Conservation (phyloP, 768 basidiomycete genomes). For the Lentinula lateritia region DNA sequence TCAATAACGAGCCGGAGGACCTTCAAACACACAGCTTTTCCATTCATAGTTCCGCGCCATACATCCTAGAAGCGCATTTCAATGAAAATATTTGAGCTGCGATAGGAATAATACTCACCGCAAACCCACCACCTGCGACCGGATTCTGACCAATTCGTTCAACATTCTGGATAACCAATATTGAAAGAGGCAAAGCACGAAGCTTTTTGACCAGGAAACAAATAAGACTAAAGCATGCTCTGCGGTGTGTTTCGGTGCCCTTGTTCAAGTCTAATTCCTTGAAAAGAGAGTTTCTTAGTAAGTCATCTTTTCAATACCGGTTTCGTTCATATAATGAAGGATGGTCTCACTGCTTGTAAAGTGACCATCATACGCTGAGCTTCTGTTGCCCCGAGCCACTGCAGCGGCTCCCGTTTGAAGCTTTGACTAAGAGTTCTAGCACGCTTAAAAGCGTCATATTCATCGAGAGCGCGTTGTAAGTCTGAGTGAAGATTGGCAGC, state of each 20-base stretch:
- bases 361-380: background rate
- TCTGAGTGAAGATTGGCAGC: background rate
- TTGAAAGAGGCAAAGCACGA: background rate
- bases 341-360: background rate
- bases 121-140: conserved; percentile 3
- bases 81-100: background rate
- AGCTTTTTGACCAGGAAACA: background rate
- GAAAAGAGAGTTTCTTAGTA: background rate
- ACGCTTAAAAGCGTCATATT: background rate
- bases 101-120: background rate
- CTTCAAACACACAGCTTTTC: conserved; percentile 5
- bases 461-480: background rate
- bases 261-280: background rate
- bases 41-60: background rate
- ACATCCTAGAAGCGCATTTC: background rate
- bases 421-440: background rate
- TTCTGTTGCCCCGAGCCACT: background rate
- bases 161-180: background rate
- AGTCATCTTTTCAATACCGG: background rate
- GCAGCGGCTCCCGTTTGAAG: background rate
- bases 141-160: background rate
- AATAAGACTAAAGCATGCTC: background rate
- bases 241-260: background rate
- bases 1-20: conserved; percentile 1
- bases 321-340: background rate